A percentile compares a stretch with the other conserved stretches of the same genome.
These are phyloP conservation scores for Hygrophila difformis DNA, from an alignment of 257 asterid species.

Conservation along the genomic window DNA sequence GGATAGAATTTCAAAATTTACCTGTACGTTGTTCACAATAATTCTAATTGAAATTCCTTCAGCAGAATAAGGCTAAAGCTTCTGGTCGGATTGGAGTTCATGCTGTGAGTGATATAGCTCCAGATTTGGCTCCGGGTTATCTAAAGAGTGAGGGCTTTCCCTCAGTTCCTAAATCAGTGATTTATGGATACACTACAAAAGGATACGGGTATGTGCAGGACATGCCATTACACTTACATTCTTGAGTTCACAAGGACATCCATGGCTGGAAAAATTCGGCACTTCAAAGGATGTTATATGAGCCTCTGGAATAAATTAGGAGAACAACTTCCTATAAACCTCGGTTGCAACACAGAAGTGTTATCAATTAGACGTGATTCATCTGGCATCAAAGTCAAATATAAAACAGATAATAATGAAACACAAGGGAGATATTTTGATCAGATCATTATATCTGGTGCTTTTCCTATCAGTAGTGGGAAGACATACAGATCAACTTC, in stretches of 20 bases:
- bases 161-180: constrained; percentile 68
- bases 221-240: constrained; percentile 72
- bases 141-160: constrained; percentile 49
- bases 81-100: constrained; percentile 68
- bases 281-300: constrained; percentile 70
- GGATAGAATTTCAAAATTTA: too few relatives aligned
- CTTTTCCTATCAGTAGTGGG: constrained; percentile 55
- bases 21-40: not conserved
- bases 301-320: constrained; percentile 64
- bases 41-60: not conserved
- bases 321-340: constrained; percentile 38
- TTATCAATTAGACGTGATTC: constrained; percentile 36
- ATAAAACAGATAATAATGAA: constrained; percentile 23
- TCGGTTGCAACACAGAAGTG: constrained; percentile 62
- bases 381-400: constrained; percentile 22
- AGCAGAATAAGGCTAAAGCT: constrained; percentile 57
- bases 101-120: constrained; percentile 54
- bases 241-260: constrained; percentile 78
- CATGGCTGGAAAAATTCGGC: constrained; percentile 78
- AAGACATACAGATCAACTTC: constrained; percentile 50
- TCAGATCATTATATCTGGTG: constrained; percentile 63
- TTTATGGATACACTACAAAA: constrained; percentile 73
- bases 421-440: constrained; percentile 40
- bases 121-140: constrained; percentile 55
- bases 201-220: constrained; percentile 81